Base-by-base conservation (phyloP, 2,329 filamentous ascomycete genomes). In the Phaeosphaeria sp. region DNA sequence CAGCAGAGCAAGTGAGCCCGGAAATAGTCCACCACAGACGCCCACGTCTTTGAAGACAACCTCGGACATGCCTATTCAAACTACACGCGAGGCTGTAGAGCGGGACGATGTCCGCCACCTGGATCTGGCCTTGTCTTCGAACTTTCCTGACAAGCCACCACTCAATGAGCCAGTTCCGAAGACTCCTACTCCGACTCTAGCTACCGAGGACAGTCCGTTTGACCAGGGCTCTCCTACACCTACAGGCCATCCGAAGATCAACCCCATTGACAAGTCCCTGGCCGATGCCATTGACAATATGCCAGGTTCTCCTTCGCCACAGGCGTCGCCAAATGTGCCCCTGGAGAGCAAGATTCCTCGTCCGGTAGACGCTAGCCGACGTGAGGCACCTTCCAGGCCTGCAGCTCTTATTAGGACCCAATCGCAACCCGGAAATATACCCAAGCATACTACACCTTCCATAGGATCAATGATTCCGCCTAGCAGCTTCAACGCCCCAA, bases 21-120 rank as follows among this genome's bases (percentile, higher is more conserved):
- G 54, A 8, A 24, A 47, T 6, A 24, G 48, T 39, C 33, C 51
- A 33, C 52, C 61, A 36, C 57, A 49, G 18, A 59, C 62, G 39
- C 24, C 63, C 17, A 61, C 57, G 3, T 57, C 63, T 1, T 40
- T 56, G 8, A 63, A 60, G 11, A 17, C 55, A 17, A 57, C 51
- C 1, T 43, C 63, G 17, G 67, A 68, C 17, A 40, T 72, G 33
- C 60, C 67, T 7, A 66, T 74, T 7, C 71, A 75, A 39, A 68
- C 69, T 20, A 60, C 70, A n/a, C 62, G 74, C 8, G 71, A 77
- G 20, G 69, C 73, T 24, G 49, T 81, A 13, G 78, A 83, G 47
- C 79, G 82, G 42, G 81, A 88, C 49, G 83, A 84, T 55, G 81
- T 88, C 18, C 83, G 83, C 44, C 87, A 88, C 73, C 78, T 89